Evolutionary conservation across 768 basidiomycete genomes (phyloP), one percentile per base, ranked within the genome.

Genomic region (Tricholoma terreum): DNA sequence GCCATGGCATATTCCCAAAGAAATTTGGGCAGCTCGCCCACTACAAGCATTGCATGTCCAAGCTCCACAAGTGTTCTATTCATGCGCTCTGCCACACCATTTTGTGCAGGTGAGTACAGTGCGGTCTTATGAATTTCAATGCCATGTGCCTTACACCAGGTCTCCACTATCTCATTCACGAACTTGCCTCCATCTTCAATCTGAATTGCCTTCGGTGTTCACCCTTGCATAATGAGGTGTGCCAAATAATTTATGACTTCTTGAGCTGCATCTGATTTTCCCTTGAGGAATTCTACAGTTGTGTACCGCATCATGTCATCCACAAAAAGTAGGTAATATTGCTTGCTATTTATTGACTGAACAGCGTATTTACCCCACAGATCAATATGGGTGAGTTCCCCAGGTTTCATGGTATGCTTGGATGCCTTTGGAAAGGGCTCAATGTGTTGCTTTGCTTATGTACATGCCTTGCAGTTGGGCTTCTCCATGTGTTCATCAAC

Each of bases 31-130:
- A 27, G 24, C 6, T 27, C 24, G 6, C 24, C 24, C 2, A 6
- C 24, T 3, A 27, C 6, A 6, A 27, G 24, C 24, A 27, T 27
- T 27, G 24, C 24, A 27, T 6, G 24, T 27, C 24, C 24, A 27
- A 27, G 24, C 24, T 27, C 24, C 6, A 27, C 24, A 6, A 27
- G 24, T 2, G 24, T 27, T 27, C 24, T 27, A 27, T 27, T 27
- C 24, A 27, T 27, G 24, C 24, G 24, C 24, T 27, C 24, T 27
- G 24, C 24, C 24, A 27, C 24, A 6, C 24, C 24, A 27, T 27
- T 27, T n/a, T 74, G 66, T 27, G 67, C 55, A 0, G 66, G 71
- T 0, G 66, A 67, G 57, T 74, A 59, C 6, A 66, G 71, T 6
- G 63, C 54, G 24, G 24, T 27, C 24, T 27, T 0, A 70, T 75